Conservation (phyloP, 495 filamentous ascomycete genomes). For the Parathielavia appendiculata region DNA sequence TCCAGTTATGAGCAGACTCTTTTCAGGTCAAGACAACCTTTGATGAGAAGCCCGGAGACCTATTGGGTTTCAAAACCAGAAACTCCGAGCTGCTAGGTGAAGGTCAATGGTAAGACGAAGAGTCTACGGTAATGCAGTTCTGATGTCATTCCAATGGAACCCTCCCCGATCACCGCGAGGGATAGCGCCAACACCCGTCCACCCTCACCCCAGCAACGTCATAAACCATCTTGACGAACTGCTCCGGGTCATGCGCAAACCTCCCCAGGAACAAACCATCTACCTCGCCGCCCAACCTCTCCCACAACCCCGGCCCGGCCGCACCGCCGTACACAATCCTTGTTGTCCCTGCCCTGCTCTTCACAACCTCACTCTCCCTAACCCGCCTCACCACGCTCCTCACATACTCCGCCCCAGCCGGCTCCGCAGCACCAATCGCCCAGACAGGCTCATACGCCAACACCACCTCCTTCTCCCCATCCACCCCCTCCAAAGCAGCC, state of each 20-base stretch:
- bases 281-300: slow-evolving; percentile 56
- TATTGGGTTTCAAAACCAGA: too few relatives aligned
- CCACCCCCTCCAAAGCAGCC: slow-evolving; percentile 54
- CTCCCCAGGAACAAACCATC: slow-evolving; percentile 80
- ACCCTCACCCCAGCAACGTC: slow-evolving; percentile 50
- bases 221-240: slow-evolving; percentile 59
- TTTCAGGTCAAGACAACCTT: too few relatives aligned
- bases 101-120: too few relatives aligned
- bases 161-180: too few relatives aligned
- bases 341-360: slow-evolving; percentile 45
- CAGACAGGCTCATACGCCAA: slow-evolving; percentile 87
- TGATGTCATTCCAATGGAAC: too few relatives aligned
- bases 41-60: too few relatives aligned
- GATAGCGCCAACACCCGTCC: too few relatives aligned
- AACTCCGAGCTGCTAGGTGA: too few relatives aligned
- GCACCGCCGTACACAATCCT: slow-evolving; percentile 76
- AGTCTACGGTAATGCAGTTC: too few relatives aligned
- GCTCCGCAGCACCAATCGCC: slow-evolving; percentile 72
- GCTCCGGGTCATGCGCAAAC: slow-evolving; percentile 70
- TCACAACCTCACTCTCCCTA: slow-evolving; percentile 41
- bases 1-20: too few relatives aligned
- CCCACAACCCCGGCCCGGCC: slow-evolving; percentile 72
- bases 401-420: slow-evolving; percentile 70
- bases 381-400: slow-evolving; percentile 61
- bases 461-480: slow-evolving; percentile 59